Percentiles rank a stretch among this genome's conserved stretches.
phyloP scores from a whole-genome alignment of 2,329 filamentous ascomycete genomes.

The Fusarium sp. region DNA sequence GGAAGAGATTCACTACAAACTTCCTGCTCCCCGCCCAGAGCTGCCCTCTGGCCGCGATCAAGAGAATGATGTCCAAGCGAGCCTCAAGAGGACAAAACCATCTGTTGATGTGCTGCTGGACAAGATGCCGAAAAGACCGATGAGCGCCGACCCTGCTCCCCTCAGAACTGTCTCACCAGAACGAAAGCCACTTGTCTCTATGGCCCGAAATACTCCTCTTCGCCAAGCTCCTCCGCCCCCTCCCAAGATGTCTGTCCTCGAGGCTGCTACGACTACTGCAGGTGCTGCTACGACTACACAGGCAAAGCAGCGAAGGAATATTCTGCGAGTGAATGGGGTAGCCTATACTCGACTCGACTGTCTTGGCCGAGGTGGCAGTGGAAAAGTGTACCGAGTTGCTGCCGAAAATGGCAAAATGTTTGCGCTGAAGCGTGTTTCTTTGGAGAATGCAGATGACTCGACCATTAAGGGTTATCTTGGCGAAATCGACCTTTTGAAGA shows the following conservation, averaged over 20 bases:
- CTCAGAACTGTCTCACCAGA: constrained; percentile 61
- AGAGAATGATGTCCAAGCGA: constrained; percentile 83
- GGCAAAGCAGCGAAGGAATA: constrained; percentile 79
- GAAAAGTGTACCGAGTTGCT: constrained; percentile 95
- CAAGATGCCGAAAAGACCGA: constrained; percentile 64
- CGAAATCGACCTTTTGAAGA: constrained; percentile 90
- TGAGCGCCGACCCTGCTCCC: constrained; percentile 57
- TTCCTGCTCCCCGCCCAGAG: constrained; percentile 56
- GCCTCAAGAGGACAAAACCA: constrained; percentile 72
- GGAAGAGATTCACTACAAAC: constrained; percentile 61
- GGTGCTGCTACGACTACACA: constrained; percentile 82
- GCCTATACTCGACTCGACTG: constrained; percentile 90
- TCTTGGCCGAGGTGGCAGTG: constrained; percentile 91
- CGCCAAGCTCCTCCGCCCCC: constrained; percentile 83
- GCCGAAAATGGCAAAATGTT: constrained; percentile 97
- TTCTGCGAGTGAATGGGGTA: constrained; percentile 90
- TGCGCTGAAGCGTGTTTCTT: constrained; percentile 90
- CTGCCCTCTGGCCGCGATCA: constrained; percentile 78
- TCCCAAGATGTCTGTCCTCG: constrained; percentile 96
- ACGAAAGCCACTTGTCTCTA: constrained; percentile 63
- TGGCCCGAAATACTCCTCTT: constrained; percentile 77
- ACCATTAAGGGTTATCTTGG: constrained; percentile 91
- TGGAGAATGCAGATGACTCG: constrained; percentile 87
- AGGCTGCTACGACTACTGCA: constrained; percentile 85
- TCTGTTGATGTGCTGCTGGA: constrained; percentile 65